A percentile compares a stretch with the other conserved stretches of the same genome.
These are phyloP conservation scores for Cladosporium sp. DNA, from an alignment of 2,329 filamentous ascomycete genomes.

Conservation along the genomic window DNA sequence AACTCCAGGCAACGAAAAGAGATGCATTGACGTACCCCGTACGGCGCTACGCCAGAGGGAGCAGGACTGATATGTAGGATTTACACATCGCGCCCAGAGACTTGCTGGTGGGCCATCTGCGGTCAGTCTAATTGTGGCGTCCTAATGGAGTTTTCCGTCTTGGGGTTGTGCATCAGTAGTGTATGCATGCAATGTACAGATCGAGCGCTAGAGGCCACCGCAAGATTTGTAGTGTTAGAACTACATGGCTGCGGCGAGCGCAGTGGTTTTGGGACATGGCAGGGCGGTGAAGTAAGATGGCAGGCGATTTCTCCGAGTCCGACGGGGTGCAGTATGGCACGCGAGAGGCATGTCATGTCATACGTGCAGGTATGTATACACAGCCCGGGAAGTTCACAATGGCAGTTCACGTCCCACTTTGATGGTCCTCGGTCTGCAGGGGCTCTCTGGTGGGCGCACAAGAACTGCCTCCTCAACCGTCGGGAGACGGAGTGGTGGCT, in stretches of 20 bases:
- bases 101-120: too few species aligned
- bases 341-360: background rate
- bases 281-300: slow-evolving; percentile 4
- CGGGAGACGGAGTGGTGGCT: too few species aligned
- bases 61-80: background rate
- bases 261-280: background rate
- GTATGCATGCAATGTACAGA: background rate
- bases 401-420: slow-evolving; percentile 5
- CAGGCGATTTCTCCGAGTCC: background rate
- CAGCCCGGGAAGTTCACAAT: background rate
- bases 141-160: background rate
- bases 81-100: too few species aligned
- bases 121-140: too few species aligned
- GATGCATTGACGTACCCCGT: background rate
- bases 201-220: too few species aligned
- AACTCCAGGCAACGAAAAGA: slow-evolving; percentile 5
- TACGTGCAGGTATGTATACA: background rate
- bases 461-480: too few species aligned
- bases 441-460: too few species aligned
- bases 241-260: too few species aligned
- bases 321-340: background rate
- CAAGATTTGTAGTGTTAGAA: too few species aligned
- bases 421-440: too few species aligned
- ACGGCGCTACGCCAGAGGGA: background rate
- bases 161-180: background rate